Evolutionary conservation across 176 grass and related monocot species (phyloP), one percentile per base, ranked within the genome.

Genomic region (Aechmea fasciata): DNA sequence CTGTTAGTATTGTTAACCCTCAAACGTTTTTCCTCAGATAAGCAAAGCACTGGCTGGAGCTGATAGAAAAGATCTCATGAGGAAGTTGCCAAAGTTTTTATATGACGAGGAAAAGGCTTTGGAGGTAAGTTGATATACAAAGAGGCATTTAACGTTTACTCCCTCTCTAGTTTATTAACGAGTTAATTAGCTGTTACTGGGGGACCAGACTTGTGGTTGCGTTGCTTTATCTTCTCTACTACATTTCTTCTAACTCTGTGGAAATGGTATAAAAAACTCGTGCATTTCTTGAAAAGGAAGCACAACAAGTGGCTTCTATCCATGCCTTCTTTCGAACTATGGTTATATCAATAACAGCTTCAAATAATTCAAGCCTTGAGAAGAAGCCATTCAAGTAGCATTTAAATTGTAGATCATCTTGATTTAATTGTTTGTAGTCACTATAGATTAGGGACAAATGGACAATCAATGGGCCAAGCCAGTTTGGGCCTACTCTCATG

Each of bases 31-130:
- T 15, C 49, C 52, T 50, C 65, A 77, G 74, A 77, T 69, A 51
- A 77, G 75, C 75, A 77, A 69, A 77, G 66, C 52, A 26, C 65
- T 77, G 49, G 20, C 47, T 68, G 75, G 19, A 13, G 48, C 75
- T 18, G 75, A 77, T 47, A 77, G 19, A 57, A 77, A 77, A 50
- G 75, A 77, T 28, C 12, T 77, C 11, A 77, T 77, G 66, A 68
- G 52, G 52, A 77, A 61, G 52, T 69, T 69, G 29, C 75, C 75
- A n/a, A 77, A 69, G 48, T 77, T 77, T 52, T 59, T 77, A 47
- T 69, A 77, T 25, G 66, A 77, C 9, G 66, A 77, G 33, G 75
- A 77, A 47, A 69, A 77, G 67, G 51, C 33, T 63, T 62, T 69
- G 65, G 75, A 77, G 75, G 75, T 77, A 69, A 57, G 7, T 17